Base-by-base conservation (phyloP, 345 rosid genomes). In the Populus ilicifolia region DNA sequence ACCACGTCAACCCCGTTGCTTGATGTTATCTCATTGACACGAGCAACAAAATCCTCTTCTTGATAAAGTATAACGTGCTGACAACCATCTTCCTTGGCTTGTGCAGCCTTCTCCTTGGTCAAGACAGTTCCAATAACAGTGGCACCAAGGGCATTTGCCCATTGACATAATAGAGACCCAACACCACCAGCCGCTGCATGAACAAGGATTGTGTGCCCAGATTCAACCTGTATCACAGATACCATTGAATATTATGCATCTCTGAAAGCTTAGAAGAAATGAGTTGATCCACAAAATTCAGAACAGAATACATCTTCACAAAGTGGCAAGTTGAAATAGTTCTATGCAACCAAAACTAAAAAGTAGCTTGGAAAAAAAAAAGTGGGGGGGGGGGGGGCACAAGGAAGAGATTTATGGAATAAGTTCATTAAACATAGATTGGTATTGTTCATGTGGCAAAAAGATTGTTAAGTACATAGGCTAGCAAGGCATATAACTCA, bases 181-280 rank as follows among this genome's bases (percentile, higher is more conserved):
- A 92, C 93, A 72, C 98, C 98, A 76, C 98, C 98, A 64, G 99
- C 98, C 65, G 98, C 98, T 68, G 98, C 98, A 68, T 93, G 98
- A 76, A 93, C 91, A 72, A 92, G 97, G 76, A 90, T 66, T 0
- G 89, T 88, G 72, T 90, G 98, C 74, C 94, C 99, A 39, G 75
- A 80, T 81, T 90, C 93, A 29, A 95, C 96, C 99, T 90, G 63
- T 41, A 41, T 41, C 44, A 41, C 44, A 41, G 44, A 41, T 41
- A 10, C 4, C 44, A 41, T 13, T 41, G 44, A 41, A 41, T 41
- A 13, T 10, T 41, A 41, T 41, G 44, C 44, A 41, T 41, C 44
- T 10, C 44, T 2, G 13, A 41, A 41, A 10, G 44, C 44, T 41
- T 41, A 41, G 44, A 41, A 11, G 44, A 41, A 41, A 41, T 50